Base-by-base conservation (phyloP, 306 rosid species). In the Coriaria nepalensis region DNA sequence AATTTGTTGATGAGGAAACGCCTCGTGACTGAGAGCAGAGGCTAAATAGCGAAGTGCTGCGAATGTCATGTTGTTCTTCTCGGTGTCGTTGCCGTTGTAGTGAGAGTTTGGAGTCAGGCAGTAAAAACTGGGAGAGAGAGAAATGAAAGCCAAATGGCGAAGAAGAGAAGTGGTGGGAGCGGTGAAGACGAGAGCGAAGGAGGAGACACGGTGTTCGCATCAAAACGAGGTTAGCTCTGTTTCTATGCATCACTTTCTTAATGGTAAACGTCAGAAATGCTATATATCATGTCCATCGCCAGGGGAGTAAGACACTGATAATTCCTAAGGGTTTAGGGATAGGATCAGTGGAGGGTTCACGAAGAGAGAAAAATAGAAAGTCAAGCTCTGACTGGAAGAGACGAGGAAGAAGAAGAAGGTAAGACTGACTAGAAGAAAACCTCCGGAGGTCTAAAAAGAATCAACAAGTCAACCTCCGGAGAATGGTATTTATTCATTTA, bases 131-230 rank as follows among this genome's bases (percentile, higher is more conserved):
- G 44, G 11, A 49, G 59, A n/a, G 65, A 40, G 49, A 61, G 37
- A 20, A 37, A 4, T 34, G 56, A 38, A 59, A 32, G 46, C 29
- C 7, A 41, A 33, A 49, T 55, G 42, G 63, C 39, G 60, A 40
- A 52, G 37, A 48, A 50, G 49, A 56, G 0, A 60, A 45, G 40
- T 58, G 55, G 29, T 40, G 11, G 55, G 15, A 11, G n/a, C 38
- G 65, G 20, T 14, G 63, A 13, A 58, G 13, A n/a, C 20, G 15
- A 13, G 52, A 48, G 53, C 35, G 70, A 62, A 58, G 66, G 56
- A 71, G 53, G 43, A 69, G 70, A 49, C 61, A 61, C 56, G 63
- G 38, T n/a, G 55, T 58, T 58, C 55, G 63, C 63, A 58, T 47
- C 40, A 58, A 58, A 58, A 47, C 48, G 5, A 47, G 8, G 32